Evolutionary conservation across 257 asterid genomes (phyloP), one percentile per base, ranked within the genome.

Genomic region (Capsicum chinense): DNA sequence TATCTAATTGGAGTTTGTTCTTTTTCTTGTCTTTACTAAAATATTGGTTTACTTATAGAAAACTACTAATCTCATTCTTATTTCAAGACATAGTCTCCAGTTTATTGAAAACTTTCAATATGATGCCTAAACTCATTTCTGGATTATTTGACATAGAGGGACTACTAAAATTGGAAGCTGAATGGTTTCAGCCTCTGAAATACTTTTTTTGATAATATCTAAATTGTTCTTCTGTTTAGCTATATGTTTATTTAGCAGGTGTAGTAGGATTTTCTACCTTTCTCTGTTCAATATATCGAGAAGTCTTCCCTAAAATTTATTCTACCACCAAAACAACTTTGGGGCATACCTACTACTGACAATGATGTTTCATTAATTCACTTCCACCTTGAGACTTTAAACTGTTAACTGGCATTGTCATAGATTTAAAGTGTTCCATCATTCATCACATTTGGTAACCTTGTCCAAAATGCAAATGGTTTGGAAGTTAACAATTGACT

Each of bases 221-320:
- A 74, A 50, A 50, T 50, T 74, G 81, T 74, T 74, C 81, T 74
- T 52, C 47, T 74, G 62, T 74, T 50, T 74, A 26, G 13, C 44
- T 26, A 26, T 26, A 26, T 26, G 2, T 26, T 26, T 2, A 26
- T 26, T 26, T 26, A 26, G 33, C 1, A 1, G 33, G 33, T 26
- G 33, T 26, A 26, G 33, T 26, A 26, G 33, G 33, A 26, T 26
- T 26, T 26, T 26, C 33, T 26, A 1, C 33, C 33, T 26, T 26
- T 26, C 33, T 26, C 33, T 26, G 2, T 26, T 26, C 33, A 26
- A 26, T 26, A 26, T 26, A 26, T 26, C 33, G 33, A 26, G 33
- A 26, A 26, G 33, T 26, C 33, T 26, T 26, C 33, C 33, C 33
- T 26, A 26, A 26, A 26, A 26, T 26, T 26, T 26, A 26, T 26